Base-by-base conservation (phyloP, 2,329 filamentous ascomycete species). In the Aureobasidium vineae region DNA sequence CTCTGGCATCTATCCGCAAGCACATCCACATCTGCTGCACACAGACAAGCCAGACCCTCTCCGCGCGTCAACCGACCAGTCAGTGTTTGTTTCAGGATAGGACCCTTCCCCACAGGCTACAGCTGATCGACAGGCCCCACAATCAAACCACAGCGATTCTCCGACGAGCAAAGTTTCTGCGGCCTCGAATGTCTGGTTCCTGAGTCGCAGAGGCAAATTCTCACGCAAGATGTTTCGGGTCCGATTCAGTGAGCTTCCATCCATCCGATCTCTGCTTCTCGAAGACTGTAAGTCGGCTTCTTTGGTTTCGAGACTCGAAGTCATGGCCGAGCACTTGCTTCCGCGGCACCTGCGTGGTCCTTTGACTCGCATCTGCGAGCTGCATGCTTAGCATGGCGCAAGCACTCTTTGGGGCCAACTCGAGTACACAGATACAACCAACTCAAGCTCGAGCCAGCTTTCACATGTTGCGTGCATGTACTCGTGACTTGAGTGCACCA, bases 11-110 rank as follows among this genome's bases (percentile, higher is more conserved):
- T 11, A 28, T 31, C 47, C 47, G 23, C 47, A 50, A 50, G 47
- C 47, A 28, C 49, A 52, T 31, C 49, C 23, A 26, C 49, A 52
- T 50, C 47, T 50, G 13, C 26, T 50, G 49, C 57, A 21, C 10
- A 5, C 28, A 13, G 6, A 47, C 41, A 21, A 31, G 8, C 10
- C 28, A 13, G 13, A 47, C 41, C 7, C 43, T 33, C 41, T 49
- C 61, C 61, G 21, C 61, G 61, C 47, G 61, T 64, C 61, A 45
- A 52, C 49, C 61, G n/a, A 36, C 61, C 47, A 64, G 52, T 64
- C 61, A 52, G 28, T 52, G 49, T n/a, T 16, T 53, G 47, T 64
- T 54, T 53, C 49, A 53, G 47, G 26, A 54, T 64, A 36, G 50
- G 61, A 64, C 61, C 61, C 61, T 64, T 64, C 61, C 49, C 49